A percentile compares a stretch with the other conserved stretches of the same genome.
Conservation (phyloP, 495 filamentous ascomycete genomes). For the Parathielavia hyrcaniae region DNA sequence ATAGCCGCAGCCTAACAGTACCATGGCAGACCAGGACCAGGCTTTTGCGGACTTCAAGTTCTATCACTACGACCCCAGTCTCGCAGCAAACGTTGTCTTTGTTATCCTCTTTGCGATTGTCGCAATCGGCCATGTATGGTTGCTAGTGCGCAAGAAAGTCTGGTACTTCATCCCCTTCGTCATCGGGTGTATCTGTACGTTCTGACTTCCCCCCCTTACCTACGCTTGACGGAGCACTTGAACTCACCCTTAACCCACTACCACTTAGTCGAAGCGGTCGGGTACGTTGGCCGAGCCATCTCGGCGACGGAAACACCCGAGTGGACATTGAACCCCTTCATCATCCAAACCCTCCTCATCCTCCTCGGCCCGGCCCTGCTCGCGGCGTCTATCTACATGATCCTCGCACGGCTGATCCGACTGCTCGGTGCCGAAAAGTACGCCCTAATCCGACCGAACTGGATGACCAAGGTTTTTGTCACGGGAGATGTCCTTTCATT, state of each 20-base stretch:
- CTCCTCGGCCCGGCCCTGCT: slow-evolving; percentile 38
- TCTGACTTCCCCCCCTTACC: neutral
- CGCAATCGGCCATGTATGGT: slow-evolving; percentile 42
- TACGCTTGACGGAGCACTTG: neutral
- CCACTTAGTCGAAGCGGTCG: slow-evolving; percentile 53
- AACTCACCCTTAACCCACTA: neutral
- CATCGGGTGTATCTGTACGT: slow-evolving; percentile 53
- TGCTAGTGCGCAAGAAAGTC: slow-evolving; percentile 43
- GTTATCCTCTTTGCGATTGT: slow-evolving; percentile 46
- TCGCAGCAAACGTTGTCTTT: slow-evolving; percentile 46
- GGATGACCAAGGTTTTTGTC: slow-evolving; percentile 48
- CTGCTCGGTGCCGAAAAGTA: slow-evolving; percentile 35
- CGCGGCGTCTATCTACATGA: slow-evolving; percentile 55
- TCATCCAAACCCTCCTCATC: slow-evolving; percentile 30
- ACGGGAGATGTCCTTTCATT: slow-evolving; percentile 42
- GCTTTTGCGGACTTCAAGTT: slow-evolving; percentile 20
- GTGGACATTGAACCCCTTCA: slow-evolving; percentile 37
- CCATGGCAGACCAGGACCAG: neutral
- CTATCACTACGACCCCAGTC: slow-evolving; percentile 47
- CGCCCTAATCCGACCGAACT: slow-evolving; percentile 35
- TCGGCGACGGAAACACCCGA: slow-evolving; percentile 30
- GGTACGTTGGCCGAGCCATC: slow-evolving; percentile 51
- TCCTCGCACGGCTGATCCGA: slow-evolving; percentile 45
- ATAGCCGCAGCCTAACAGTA: neutral
- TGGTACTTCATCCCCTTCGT: slow-evolving; percentile 59